These are phyloP conservation scores for Hypsizygus marmoreus DNA, from an alignment of 768 basidiomycete species.

Conservation along the genomic window DNA sequence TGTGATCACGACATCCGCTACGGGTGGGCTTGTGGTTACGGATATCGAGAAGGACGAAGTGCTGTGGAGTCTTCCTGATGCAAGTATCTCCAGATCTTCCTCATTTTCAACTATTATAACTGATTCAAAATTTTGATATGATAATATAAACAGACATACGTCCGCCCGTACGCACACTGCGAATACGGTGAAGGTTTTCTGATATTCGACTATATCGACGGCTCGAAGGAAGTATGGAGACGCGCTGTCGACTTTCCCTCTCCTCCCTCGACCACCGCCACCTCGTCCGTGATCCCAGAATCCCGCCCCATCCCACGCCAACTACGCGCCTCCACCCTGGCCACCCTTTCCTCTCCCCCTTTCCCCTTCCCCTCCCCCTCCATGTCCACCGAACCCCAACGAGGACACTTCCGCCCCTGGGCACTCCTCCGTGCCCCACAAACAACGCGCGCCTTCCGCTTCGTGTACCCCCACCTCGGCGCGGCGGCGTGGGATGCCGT, in stretches of 20 bases:
- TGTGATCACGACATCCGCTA: conserved; percentile 55
- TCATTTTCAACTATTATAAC: conserved; percentile 5
- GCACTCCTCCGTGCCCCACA: conserved; percentile 52
- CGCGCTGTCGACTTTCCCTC: too few relatives aligned
- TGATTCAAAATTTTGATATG: not conserved
- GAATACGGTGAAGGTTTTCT: conserved; percentile 76
- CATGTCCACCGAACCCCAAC: conserved; percentile 15
- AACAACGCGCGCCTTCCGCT: conserved; percentile 56
- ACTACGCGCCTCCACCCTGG: conserved; percentile 12
- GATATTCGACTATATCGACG: conserved; percentile 62
- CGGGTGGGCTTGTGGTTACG: conserved; percentile 60
- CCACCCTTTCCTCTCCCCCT: too few relatives aligned
- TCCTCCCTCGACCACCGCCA: conserved; percentile 35
- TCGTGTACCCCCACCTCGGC: conserved; percentile 67
- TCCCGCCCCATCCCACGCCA: conserved; percentile 36
- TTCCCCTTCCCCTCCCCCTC: conserved; percentile 6
- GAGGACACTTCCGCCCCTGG: conserved; percentile 66
- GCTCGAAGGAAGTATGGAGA: conserved; percentile 74
- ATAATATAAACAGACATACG: conserved; percentile 40
- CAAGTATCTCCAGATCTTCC: conserved; percentile 33
- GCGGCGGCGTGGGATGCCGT: conserved; percentile 45
- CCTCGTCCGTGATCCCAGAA: conserved; percentile 13
- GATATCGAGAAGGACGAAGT: conserved; percentile 49
- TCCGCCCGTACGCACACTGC: conserved; percentile 62
- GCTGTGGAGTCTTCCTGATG: conserved; percentile 66